Evolutionary conservation across 441 rosid genomes (phyloP).

Genomic region (Isatis lusitanica): DNA sequence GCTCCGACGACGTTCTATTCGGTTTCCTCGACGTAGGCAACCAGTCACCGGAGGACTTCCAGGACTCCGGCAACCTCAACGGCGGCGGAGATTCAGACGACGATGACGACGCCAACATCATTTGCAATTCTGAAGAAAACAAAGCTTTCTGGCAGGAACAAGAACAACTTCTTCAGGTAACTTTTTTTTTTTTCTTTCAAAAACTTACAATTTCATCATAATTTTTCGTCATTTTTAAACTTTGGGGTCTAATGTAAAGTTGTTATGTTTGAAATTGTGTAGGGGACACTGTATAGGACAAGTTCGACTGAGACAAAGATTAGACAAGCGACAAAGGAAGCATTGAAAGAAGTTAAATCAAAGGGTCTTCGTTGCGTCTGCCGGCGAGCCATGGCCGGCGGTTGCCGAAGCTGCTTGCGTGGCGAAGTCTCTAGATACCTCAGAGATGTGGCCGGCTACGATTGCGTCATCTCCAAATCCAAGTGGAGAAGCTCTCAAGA

Average conservation of each 20-base stretch:
- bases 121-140: constrained; percentile 42
- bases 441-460: constrained; percentile 47
- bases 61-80: constrained; percentile 27
- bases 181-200: not conserved
- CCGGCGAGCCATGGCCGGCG: constrained; percentile 42
- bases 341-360: constrained; percentile 43
- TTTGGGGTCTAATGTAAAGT: too few species aligned
- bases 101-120: constrained; percentile 18
- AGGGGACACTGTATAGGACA: constrained; percentile 69
- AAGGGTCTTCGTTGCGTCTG: constrained; percentile 51
- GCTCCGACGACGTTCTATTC: constrained; percentile 54
- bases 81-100: constrained; percentile 32
- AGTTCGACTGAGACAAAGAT: constrained; percentile 62
- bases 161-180: constrained; percentile 70
- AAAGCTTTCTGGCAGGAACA: constrained; percentile 73
- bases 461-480: constrained; percentile 69
- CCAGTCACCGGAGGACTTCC: constrained; percentile 34
- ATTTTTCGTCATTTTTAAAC: too few species aligned
- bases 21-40: constrained; percentile 51
- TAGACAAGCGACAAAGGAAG: constrained; percentile 61
- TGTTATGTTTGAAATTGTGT: not conserved
- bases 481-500: constrained; percentile 73
- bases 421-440: constrained; percentile 54
- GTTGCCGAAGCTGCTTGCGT: constrained; percentile 62
- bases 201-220: not conserved